Percentiles rank a stretch among this genome's conserved stretches.
Evolutionary conservation across 2,329 filamentous ascomycete species (phyloP).

Genomic region (Colletotrichum spaethianum): DNA sequence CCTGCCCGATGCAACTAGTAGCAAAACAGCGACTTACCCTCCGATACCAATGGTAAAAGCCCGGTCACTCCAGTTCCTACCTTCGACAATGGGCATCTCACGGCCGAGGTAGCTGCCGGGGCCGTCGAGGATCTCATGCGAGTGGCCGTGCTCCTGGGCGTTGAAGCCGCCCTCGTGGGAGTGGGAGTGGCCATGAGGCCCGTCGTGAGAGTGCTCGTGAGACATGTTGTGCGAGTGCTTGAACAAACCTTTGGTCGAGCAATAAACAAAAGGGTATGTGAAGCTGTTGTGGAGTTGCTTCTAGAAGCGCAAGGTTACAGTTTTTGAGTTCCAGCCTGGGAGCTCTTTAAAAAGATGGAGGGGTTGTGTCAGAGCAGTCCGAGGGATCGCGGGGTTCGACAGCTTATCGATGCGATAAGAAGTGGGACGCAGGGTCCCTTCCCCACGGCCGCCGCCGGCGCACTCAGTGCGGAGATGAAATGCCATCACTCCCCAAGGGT

Average conservation of each 20-base stretch:
- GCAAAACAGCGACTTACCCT: conserved; percentile 74
- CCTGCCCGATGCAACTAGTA: background rate
- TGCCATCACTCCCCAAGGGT: background rate
- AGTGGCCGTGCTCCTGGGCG: conserved; percentile 87
- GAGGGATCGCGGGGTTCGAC: conserved; percentile 27
- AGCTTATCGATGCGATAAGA: conserved; percentile 36
- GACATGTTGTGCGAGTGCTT: conserved; percentile 44
- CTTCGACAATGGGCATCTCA: conserved; percentile 94
- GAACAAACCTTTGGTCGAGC: background rate
- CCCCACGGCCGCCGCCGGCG: conserved; percentile 37
- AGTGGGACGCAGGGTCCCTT: background rate
- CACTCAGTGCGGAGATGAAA: conserved; percentile 23
- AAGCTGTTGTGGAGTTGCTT: background rate
- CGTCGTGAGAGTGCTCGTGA: conserved; percentile 67
- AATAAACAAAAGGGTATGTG: background rate
- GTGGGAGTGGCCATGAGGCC: conserved; percentile 64
- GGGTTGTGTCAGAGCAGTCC: conserved; percentile 22
- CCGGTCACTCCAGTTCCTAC: conserved; percentile 87
- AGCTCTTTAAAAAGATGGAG: conserved; percentile 9
- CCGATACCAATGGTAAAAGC: conserved; percentile 99
- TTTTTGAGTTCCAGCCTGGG: background rate
- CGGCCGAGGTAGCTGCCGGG: conserved; percentile 91
- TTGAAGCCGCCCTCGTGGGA: conserved; percentile 69
- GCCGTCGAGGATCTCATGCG: conserved; percentile 94
- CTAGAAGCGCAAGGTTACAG: background rate